Percentiles rank a stretch among this genome's conserved stretches.
Conservation (phyloP, 768 basidiomycete species). For the Hypholoma sublateritium region DNA sequence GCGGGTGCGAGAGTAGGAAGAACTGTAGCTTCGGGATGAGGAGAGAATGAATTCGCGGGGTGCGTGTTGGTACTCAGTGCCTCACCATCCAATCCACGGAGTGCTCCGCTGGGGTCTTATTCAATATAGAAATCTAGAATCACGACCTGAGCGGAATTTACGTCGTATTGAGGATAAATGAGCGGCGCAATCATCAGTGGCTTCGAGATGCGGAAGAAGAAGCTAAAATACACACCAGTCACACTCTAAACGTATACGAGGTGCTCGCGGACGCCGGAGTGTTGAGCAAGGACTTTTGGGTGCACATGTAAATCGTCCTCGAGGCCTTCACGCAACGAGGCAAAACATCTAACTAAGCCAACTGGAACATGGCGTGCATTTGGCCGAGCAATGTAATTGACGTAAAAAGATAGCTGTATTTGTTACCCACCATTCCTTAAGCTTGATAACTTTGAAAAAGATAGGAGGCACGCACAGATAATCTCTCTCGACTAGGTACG, state of each 20-base stretch:
- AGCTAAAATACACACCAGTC: constrained; percentile 9
- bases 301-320: background rate
- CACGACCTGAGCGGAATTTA: constrained; percentile 23
- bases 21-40: constrained; percentile 14
- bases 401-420: background rate
- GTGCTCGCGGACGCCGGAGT: background rate
- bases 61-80: constrained; percentile 20
- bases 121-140: constrained; percentile 28
- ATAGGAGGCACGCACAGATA: background rate
- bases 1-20: constrained; percentile 16
- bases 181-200: constrained; percentile 19
- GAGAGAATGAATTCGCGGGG: constrained; percentile 21
- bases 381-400: background rate
- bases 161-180: constrained; percentile 20
- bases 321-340: background rate
- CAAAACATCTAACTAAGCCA: background rate
- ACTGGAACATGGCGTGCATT: background rate
- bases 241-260: background rate
- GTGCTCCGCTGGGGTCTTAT: constrained; percentile 24
- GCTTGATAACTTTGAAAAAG: no score
- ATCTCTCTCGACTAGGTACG: background rate
- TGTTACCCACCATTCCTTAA: background rate
- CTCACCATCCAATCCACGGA: constrained; percentile 25
- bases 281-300: background rate
- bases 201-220: constrained; percentile 19